Evolutionary conservation across 1,139 yeast genomes (phyloP), one percentile per base, ranked within the genome.

Genomic region (Candida dubliniensis): DNA sequence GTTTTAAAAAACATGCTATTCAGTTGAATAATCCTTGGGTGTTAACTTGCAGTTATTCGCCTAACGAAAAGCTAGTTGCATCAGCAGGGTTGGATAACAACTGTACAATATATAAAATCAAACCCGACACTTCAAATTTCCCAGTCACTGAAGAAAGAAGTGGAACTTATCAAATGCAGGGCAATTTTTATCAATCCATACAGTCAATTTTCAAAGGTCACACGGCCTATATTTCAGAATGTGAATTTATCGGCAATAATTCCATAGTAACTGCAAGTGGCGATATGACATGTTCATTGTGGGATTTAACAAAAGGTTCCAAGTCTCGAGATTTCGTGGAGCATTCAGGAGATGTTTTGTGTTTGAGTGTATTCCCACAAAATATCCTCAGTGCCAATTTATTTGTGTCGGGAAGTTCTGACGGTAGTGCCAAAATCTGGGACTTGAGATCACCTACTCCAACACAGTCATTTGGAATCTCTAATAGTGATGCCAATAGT

Each of bases 31-130:
- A 85, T 45, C 84, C 83, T 38, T 90, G 95, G 88, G 89, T 87
- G 1, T 72, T 88, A 44, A 68, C 88, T 1, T 84, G 95, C 66
- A 89, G 85, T 2, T 75, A 81, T 33, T 79, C 93, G 1, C 89
- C 90, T 0, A 75, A 79, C 45, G 84, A 84, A 1, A 69, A 71
- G 36, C 60, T 82, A 12, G 82, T 83, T 11, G 96, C 95, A 0
- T 77, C 87, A 46, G 97, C 89, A 0, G 97, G 97, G 0, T 69
- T 90, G 46, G 93, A 87, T 52, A 89, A 90, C 58, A 76, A 79
- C 33, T 82, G 95, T 53, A 82, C 95, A 0, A 71, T 90, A 11
- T 87, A 88, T 62, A 73, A 78, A 26, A 62, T 81, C 3, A 64
- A 71, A 10, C 43, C 53, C 3, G 56, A 51, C 23, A 46, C 47